phyloP scores from a whole-genome alignment of 2,329 filamentous ascomycete genomes.

The Cryphonectria parasitica region DNA sequence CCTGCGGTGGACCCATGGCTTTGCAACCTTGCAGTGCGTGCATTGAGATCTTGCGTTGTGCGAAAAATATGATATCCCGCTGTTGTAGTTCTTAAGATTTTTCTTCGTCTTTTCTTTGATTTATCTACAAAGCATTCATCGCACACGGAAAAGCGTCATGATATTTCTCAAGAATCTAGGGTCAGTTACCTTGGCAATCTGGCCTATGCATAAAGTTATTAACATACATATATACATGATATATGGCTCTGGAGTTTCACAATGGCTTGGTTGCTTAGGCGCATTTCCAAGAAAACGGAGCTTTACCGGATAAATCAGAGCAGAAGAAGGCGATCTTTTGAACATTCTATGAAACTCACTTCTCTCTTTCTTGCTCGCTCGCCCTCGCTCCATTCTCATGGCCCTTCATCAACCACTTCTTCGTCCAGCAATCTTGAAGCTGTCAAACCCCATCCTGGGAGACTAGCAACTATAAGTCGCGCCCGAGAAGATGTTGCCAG shows the following conservation, averaged over 20 bases:
- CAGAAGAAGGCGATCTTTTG: background rate
- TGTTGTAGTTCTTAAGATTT: background rate
- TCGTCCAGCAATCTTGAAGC: background rate
- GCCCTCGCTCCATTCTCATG: background rate
- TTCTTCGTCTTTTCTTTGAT: background rate
- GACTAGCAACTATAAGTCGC: background rate
- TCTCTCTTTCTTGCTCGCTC: background rate
- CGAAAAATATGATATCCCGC: background rate
- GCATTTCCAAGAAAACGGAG: no score
- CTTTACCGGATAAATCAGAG: background rate
- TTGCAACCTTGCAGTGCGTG: constrained; percentile 47
- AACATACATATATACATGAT: background rate
- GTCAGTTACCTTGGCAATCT: background rate
- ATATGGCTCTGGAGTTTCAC: background rate
- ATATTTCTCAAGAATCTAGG: background rate
- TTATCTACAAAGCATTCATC: background rate
- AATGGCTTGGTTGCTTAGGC: background rate
- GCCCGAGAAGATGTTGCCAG: background rate
- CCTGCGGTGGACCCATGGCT: constrained; percentile 69
- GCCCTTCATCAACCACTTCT: background rate
- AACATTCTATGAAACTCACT: background rate
- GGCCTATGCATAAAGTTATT: no score
- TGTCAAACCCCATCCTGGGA: background rate
- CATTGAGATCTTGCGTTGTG: constrained; percentile 31
- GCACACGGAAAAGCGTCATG: background rate